A percentile compares a stretch with the other conserved stretches of the same genome.
phyloP scores from a whole-genome alignment of 2,329 filamentous ascomycete species.

The Stemphylium lycopersici region DNA sequence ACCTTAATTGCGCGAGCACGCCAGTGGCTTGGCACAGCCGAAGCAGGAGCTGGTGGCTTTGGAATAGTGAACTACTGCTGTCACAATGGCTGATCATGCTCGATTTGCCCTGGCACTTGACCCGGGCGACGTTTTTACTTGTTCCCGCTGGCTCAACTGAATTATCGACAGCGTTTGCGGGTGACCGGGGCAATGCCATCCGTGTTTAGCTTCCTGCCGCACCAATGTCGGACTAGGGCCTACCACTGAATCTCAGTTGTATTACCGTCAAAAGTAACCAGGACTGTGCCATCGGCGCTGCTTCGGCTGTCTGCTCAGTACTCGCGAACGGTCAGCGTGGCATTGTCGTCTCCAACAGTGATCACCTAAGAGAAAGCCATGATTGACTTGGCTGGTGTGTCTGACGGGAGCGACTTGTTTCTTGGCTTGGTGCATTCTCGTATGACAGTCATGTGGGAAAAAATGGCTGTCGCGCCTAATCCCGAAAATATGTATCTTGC shows the following conservation, averaged over 20 bases:
- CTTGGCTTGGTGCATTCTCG: background rate
- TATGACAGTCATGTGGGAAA: constrained; percentile 2
- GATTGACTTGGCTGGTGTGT: background rate
- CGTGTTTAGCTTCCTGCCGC: background rate
- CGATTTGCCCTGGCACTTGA: constrained; percentile 14
- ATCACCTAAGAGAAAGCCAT: background rate
- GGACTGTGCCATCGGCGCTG: background rate
- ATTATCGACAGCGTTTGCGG: background rate
- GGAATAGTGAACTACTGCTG: constrained; percentile 21
- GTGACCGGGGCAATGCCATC: background rate
- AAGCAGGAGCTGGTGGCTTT: constrained; percentile 4
- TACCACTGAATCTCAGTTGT: constrained; percentile 12
- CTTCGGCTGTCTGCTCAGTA: background rate
- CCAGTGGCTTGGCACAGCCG: constrained; percentile 12
- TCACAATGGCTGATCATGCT: constrained; percentile 20
- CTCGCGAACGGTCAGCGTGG: background rate
- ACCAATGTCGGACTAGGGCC: constrained; percentile 18
- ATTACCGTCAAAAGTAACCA: background rate
- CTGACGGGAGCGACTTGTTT: too few relatives aligned
- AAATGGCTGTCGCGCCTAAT: background rate
- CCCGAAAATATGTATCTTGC: background rate
- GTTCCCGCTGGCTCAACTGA: background rate
- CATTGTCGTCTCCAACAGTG: background rate
- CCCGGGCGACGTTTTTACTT: constrained; percentile 12
- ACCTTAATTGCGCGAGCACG: constrained; percentile 32